Conservation (phyloP, 2,329 filamentous ascomycete genomes). For the Pseudogymnoascus sp. region DNA sequence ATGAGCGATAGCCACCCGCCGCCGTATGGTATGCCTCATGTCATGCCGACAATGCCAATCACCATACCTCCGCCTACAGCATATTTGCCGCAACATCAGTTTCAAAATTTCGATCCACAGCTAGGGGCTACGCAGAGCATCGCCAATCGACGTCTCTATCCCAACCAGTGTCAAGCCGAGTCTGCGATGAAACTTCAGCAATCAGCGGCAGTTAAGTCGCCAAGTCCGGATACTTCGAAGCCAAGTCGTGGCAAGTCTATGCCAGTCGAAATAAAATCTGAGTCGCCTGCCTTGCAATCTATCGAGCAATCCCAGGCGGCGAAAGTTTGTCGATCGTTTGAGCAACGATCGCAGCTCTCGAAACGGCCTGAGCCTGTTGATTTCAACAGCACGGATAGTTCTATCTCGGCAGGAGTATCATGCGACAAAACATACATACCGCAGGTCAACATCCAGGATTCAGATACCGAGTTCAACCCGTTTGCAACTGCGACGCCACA, state of each 20-base stretch:
- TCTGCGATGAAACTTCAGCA: not conserved
- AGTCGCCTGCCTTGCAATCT: not conserved
- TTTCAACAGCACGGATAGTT: not conserved
- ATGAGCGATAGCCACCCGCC: not conserved
- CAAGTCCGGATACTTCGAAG: not conserved
- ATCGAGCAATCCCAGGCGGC: not conserved
- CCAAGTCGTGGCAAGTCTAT: not conserved
- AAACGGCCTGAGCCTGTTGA: not conserved
- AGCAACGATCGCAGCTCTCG: not conserved
- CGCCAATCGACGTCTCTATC: not conserved
- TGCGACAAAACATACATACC: not conserved
- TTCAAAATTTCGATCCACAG: not conserved
- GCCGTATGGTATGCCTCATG: not conserved
- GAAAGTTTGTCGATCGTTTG: not conserved
- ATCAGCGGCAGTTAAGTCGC: not conserved
- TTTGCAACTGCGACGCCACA: conserved; percentile 1
- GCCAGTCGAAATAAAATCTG: conserved; percentile 2
- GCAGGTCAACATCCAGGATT: not conserved
- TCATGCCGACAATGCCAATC: not conserved
- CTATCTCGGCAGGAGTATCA: not conserved
- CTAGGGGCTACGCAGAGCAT: not conserved
- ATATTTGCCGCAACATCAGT: not conserved
- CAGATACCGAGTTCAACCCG: not conserved
- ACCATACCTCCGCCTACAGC: not conserved
- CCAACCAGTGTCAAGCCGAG: not conserved